phyloP scores from a whole-genome alignment of 805 yeast genomes.

The Candida xyloterini region DNA sequence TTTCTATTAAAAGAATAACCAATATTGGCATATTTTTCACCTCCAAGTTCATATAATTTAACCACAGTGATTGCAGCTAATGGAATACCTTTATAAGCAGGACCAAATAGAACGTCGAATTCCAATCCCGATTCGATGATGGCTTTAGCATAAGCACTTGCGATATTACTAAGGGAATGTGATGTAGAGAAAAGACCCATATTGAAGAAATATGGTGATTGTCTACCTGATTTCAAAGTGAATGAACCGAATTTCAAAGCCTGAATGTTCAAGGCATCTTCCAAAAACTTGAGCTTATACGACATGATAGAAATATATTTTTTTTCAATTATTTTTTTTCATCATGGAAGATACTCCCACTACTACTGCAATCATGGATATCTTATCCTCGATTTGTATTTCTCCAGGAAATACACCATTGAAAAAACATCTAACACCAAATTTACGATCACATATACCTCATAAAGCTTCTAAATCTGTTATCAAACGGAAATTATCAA shows the following conservation, averaged over 20 bases:
- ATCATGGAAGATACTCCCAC: slow-evolving; percentile 11
- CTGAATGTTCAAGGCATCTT: slow-evolving; percentile 74
- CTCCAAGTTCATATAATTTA: slow-evolving; percentile 86
- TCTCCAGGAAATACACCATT: slow-evolving; percentile 3
- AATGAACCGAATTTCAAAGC: slow-evolving; percentile 87
- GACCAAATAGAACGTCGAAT: slow-evolving; percentile 92
- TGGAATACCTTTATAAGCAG: slow-evolving; percentile 97
- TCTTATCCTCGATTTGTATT: slow-evolving; percentile 20
- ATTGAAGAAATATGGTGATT: slow-evolving; percentile 95
- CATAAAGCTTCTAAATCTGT: slow-evolving; percentile 18
- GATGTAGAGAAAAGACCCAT: slow-evolving; percentile 88
- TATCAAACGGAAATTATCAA: slow-evolving; percentile 24
- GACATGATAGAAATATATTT: slow-evolving; percentile 7
- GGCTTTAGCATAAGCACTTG: slow-evolving; percentile 84
- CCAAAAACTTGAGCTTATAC: slow-evolving; percentile 52
- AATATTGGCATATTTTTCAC: slow-evolving; percentile 66
- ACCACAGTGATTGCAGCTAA: slow-evolving; percentile 90
- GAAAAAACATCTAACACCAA: slow-evolving; percentile 6
- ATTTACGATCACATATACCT: slow-evolving; percentile 16
- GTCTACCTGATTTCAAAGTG: slow-evolving; percentile 88
- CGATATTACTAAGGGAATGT: slow-evolving; percentile 70
- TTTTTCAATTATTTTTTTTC: not conserved
- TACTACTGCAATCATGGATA: slow-evolving; percentile 19
- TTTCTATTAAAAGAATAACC: slow-evolving; percentile 96
- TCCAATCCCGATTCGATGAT: slow-evolving; percentile 78